Base-by-base conservation (phyloP, 371 early-diverging fungal genomes). In the Mortierella sp. region DNA sequence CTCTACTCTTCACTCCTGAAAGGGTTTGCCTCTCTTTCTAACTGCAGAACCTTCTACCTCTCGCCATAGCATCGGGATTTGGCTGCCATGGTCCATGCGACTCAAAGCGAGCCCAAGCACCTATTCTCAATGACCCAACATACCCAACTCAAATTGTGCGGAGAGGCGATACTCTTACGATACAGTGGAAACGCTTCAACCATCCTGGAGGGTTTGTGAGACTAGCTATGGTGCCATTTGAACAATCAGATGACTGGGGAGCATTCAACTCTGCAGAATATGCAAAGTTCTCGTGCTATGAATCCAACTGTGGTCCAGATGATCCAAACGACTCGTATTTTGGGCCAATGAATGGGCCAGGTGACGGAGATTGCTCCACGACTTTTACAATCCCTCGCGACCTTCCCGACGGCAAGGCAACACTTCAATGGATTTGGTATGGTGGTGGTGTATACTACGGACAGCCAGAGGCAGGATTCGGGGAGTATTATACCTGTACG, bases 161-260 rank as follows among this genome's bases (percentile, higher is more conserved):
- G 69, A 84, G 90, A 7, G 90, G 89, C 11, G 84, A 87, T 53
- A 69, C 71, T 47, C 69, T 89, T 15, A 69, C 71, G 0, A 79
- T 89, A 29, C 57, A 72, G 23, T 89, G 90, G 90, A 62, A 75
- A 16, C 81, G 90, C 7, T 80, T 83, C 62, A 90, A 90, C 73
- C 90, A 90, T 59, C 88, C 90, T 0, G 90, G 87, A 4, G 90
- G 90, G 4, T 90, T 90, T 67, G 85, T 90, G 30, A 83, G 89
- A 16, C 70, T 88, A 46, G 75, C 85, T 15, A 83, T 90, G 74
- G 86, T 84, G 7, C 85, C 87, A n/a, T 86, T 86, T 74, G 75
- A 82, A 59, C 64, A 85, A 25, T 85, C 87, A 9, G 86, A 90
- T 62, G 72, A 72, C 62, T 84, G 84, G 81, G 45, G 63, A 5